These are phyloP conservation scores for Arabis alpina DNA, from an alignment of 345 rosid species.

Conservation along the genomic window DNA sequence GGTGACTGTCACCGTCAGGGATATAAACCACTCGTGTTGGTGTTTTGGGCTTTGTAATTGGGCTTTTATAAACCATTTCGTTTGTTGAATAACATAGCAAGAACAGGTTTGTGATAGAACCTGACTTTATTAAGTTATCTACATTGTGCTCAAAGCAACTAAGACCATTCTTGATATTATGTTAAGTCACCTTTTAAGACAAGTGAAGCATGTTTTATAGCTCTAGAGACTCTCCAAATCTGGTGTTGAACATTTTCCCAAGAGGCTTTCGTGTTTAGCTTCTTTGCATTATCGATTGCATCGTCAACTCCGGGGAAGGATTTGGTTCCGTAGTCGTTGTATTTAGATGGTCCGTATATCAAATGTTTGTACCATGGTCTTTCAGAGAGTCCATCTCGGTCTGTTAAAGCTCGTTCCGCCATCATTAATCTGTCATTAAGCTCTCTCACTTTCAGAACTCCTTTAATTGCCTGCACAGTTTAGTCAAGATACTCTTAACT, in stretches of 20 bases:
- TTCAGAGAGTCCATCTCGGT: slow-evolving; percentile 68
- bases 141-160: not conserved
- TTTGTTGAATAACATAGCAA: too few relatives aligned
- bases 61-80: too few relatives aligned
- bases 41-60: not conserved
- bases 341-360: slow-evolving; percentile 79
- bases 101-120: too few relatives aligned
- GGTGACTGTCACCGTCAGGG: not conserved
- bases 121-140: too few relatives aligned
- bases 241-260: slow-evolving; percentile 77
- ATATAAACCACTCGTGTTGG: not conserved
- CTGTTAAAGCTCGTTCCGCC: slow-evolving; percentile 80
- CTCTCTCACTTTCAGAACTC: slow-evolving; percentile 54
- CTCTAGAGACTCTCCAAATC: slow-evolving; percentile 86
- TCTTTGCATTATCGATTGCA: slow-evolving; percentile 66
- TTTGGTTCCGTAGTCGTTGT: slow-evolving; percentile 73
- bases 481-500: not conserved
- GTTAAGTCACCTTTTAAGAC: slow-evolving; percentile 70
- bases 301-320: slow-evolving; percentile 81
- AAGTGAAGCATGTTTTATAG: slow-evolving; percentile 60
- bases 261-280: slow-evolving; percentile 50
- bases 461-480: slow-evolving; percentile 20
- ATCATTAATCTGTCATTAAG: slow-evolving; percentile 80
- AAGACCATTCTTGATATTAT: slow-evolving; percentile 39
- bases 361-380: slow-evolving; percentile 80